Evolutionary conservation across 306 rosid genomes (phyloP), one percentile per base, ranked within the genome.

Genomic region (Citrullus amarus): DNA sequence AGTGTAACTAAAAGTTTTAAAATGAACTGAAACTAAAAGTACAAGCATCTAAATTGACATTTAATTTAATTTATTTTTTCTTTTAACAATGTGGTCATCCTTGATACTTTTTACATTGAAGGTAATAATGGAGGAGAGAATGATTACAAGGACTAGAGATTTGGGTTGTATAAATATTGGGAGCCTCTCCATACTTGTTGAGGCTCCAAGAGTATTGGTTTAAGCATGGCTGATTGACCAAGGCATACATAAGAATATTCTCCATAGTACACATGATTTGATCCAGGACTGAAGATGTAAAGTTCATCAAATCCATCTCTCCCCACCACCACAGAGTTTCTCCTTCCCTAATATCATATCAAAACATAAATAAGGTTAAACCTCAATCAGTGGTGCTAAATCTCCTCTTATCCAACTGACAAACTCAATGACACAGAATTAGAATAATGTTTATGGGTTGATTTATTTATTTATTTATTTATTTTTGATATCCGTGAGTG

Each of bases 211-310:
- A 80, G 36, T 72, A 92, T 80, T 69, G 95, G 93, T 78, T 90
- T 86, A 67, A 92, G 95, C 41, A 86, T 36, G 7, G 95, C 96
- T 13, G 93, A 87, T 51, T 90, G 97, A 51, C 92, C 95, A 14
- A 94, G 82, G 43, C 96, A 90, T 77, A 90, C 28, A 80, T 79
- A 92, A 9, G 92, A 82, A 81, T 92, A 83, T 66, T 86, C 85
- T 85, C 95, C 82, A 72, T 89, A 92, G 30, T 39, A 76, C 76
- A 90, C 96, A 66, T 80, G 78, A 50, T 72, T 56, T 50, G 97
- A 90, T 75, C 96, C 95, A 38, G 97, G 98, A 81, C 96, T 92
- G 77, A 85, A 88, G 62, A 94, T 84, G 84, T 88, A 94, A 13
- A 86, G 74, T 83, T 94, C 96, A 41, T 85, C 95, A 78, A 92